A percentile compares a stretch with the other conserved stretches of the same genome.
Conservation (phyloP, 345 rosid genomes). For the Dovyalis caffra region DNA sequence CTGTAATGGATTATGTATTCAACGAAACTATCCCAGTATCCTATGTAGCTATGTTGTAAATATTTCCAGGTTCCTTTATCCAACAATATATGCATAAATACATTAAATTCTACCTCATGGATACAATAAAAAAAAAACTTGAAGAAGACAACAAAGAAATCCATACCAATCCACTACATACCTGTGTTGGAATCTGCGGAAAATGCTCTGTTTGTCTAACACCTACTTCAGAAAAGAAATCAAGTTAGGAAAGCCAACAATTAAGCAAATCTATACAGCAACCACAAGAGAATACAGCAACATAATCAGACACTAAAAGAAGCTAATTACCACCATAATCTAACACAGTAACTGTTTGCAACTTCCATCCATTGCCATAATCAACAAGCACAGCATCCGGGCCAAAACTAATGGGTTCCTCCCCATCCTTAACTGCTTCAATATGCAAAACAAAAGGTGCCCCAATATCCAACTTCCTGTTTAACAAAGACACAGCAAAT, state of each 20-base stretch:
- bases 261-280: not conserved
- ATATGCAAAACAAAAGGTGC: constrained; percentile 43
- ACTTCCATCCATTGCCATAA: constrained; percentile 67
- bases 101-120: not conserved
- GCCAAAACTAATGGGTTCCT: constrained; percentile 76
- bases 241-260: not conserved
- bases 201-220: constrained; percentile 18
- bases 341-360: constrained; percentile 52
- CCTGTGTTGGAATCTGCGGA: constrained; percentile 6
- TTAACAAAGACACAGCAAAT: constrained; percentile 73
- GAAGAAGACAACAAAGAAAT: not conserved
- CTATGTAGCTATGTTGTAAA: not conserved
- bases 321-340: constrained; percentile 38
- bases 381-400: constrained; percentile 60
- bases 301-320: not conserved
- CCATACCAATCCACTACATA: constrained; percentile 26
- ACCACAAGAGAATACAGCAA: not conserved
- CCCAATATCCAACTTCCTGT: constrained; percentile 53
- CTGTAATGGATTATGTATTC: not conserved
- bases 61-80: not conserved
- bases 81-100: not conserved
- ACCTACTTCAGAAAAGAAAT: constrained; percentile 27
- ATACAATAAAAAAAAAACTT: not conserved
- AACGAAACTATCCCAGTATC: not conserved
- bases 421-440: constrained; percentile 66